These are phyloP conservation scores for Suhomyces sp. DNA, from an alignment of 805 yeast species.

Conservation along the genomic window DNA sequence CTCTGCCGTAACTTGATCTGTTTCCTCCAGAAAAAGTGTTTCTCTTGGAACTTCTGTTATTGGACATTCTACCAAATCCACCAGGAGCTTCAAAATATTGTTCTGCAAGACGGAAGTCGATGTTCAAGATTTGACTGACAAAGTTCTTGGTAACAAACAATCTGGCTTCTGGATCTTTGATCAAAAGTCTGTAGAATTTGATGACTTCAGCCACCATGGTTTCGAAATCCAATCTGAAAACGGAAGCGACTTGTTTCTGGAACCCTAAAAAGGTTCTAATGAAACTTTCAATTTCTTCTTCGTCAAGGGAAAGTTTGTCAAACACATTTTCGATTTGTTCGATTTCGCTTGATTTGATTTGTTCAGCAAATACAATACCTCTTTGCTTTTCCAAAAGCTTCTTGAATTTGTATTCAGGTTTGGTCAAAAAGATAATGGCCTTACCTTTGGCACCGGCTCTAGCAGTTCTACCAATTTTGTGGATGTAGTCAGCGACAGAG, in stretches of 20 bases:
- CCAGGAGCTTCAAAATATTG: constrained; percentile 28
- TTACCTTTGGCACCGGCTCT: constrained; percentile 82
- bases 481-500: constrained; percentile 77
- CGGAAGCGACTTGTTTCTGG: constrained; percentile 22
- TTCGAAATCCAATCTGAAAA: constrained; percentile 19
- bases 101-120: constrained; percentile 6
- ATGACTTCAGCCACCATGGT: constrained; percentile 31
- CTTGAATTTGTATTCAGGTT: constrained; percentile 56
- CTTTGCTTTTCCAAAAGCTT: constrained; percentile 44
- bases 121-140: constrained; percentile 6
- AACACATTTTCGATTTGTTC: constrained; percentile 30
- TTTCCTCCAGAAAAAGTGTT: constrained; percentile 5
- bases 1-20: constrained; percentile 6
- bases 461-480: constrained; percentile 94
- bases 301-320: constrained; percentile 13
- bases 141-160: constrained; percentile 8
- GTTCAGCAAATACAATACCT: constrained; percentile 53
- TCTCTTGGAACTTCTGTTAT: constrained; percentile 9
- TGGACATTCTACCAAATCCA: constrained; percentile 14
- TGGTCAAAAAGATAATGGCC: constrained; percentile 58
- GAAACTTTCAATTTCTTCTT: constrained; percentile 22
- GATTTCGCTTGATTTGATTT: constrained; percentile 34
- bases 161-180: constrained; percentile 17
- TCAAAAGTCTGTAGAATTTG: constrained; percentile 21
- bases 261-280: constrained; percentile 25